Base-by-base conservation (phyloP, 768 basidiomycete species). In the Lactifluus pinguis region DNA sequence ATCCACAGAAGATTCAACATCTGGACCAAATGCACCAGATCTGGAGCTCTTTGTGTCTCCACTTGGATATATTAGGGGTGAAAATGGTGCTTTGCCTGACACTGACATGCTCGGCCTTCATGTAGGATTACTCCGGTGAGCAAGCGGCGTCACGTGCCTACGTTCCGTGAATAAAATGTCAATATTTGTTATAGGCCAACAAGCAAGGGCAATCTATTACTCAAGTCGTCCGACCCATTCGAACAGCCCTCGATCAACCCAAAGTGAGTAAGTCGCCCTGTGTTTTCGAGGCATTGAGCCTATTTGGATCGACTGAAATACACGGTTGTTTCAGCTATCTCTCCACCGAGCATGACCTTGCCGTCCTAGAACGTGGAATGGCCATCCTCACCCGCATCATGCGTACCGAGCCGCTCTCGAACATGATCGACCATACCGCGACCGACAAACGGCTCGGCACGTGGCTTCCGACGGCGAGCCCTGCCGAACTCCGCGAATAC, bases 211-310 rank as follows among this genome's bases (percentile, higher is more conserved):
- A 74, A 67, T 7, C 56, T 81, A 50, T 57, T 70, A 34, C 67
- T 80, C n/a, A 72, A 71, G 42, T 79, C 79, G 1, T 61, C 70
- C 1, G 66, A 77, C 45, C 76, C 77, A 13, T 72, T 71, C 65
- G 77, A 79, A 13, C 55, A 68, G 0, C 79, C 79, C 0, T n/a
- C 74, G 38, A 73, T 80, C 15, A 75, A 80, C 57, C 80, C 79
- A 25, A 72, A 72, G 77, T 76, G 55, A n/a, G n/a, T n/a, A n/a
- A 9, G 75, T 65, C 39, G 49, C 38, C 32, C 44, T 9, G 44
- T 10, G 17, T 8, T 19, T 4, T 2, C n/a, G n/a, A n/a, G 19
- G 21, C 25, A 2, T 6, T 15, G 56, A 17, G 25, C 14, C 17
- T n/a, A 51, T 11, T 38, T 54, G 15, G 39, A 13, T 72, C 10